Conservation (phyloP, 1,284 basidiomycete genomes). For the Bjerkandera adusta region DNA sequence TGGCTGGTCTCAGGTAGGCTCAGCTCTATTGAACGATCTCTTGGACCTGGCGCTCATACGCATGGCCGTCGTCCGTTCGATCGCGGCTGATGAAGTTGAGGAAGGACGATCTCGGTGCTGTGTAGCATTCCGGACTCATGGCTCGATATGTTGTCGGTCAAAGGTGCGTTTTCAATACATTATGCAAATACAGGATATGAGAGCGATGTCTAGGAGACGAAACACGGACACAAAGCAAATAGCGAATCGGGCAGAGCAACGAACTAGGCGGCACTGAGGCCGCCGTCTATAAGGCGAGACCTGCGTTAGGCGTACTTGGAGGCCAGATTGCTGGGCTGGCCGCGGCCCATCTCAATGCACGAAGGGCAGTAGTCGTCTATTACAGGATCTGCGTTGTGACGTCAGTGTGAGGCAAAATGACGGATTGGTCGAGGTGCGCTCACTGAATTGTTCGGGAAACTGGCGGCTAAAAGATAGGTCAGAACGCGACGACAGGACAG, state of each 20-base stretch:
- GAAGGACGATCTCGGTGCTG: slow-evolving; percentile 10
- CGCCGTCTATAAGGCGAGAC: neutral
- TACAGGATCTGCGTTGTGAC: slow-evolving; percentile 35
- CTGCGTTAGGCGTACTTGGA: slow-evolving; percentile 18
- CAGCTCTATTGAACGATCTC: no score
- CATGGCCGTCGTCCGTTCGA: no score
- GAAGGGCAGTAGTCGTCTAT: slow-evolving; percentile 42
- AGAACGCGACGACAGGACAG: slow-evolving; percentile 13
- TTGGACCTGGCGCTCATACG: no score
- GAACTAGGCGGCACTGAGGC: no score
- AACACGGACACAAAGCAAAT: slow-evolving; percentile 4
- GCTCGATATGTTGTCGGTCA: slow-evolving; percentile 19
- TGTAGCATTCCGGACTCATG: slow-evolving; percentile 13
- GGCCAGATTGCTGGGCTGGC: slow-evolving; percentile 16
- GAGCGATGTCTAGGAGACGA: slow-evolving; percentile 1
- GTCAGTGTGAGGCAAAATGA: slow-evolving; percentile 12
- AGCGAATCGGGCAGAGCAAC: neutral
- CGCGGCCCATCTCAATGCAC: slow-evolving; percentile 31
- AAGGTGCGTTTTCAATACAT: slow-evolving; percentile 9
- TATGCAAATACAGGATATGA: slow-evolving; percentile 1
- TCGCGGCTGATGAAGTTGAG: slow-evolving; percentile 9
- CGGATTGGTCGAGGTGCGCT: slow-evolving; percentile 23
- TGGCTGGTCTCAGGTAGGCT: no score
- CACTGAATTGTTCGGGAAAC: slow-evolving; percentile 64
- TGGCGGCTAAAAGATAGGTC: slow-evolving; percentile 47